Evolutionary conservation across 2,329 filamentous ascomycete species (phyloP).

Genomic region (Metarhizium guizhouense): DNA sequence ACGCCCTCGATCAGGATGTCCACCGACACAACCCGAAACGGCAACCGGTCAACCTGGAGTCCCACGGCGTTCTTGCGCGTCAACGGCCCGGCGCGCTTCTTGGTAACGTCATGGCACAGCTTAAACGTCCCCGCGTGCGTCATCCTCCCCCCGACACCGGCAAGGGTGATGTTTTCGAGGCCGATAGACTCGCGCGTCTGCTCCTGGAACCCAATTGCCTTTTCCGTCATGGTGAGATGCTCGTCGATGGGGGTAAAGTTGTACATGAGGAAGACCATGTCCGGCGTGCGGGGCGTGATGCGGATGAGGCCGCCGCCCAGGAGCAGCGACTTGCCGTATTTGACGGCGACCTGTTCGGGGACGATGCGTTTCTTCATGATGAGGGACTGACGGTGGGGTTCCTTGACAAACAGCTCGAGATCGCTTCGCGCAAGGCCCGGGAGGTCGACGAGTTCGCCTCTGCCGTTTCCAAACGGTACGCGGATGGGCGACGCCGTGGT

Average conservation of each 20-base stretch:
- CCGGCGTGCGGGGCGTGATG: slow-evolving; percentile 61
- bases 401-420: slow-evolving; percentile 61
- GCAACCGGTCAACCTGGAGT: slow-evolving; percentile 58
- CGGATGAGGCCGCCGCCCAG: slow-evolving; percentile 73
- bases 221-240: slow-evolving; percentile 72
- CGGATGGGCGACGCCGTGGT: slow-evolving; percentile 94
- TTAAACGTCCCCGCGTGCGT: slow-evolving; percentile 65
- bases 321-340: slow-evolving; percentile 69
- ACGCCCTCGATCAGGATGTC: slow-evolving; percentile 89
- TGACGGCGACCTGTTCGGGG: slow-evolving; percentile 65
- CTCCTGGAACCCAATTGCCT: slow-evolving; percentile 65
- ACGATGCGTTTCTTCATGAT: slow-evolving; percentile 71
- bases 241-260: slow-evolving; percentile 72
- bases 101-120: slow-evolving; percentile 77
- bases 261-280: slow-evolving; percentile 66
- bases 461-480: slow-evolving; percentile 76
- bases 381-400: slow-evolving; percentile 55
- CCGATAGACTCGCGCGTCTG: slow-evolving; percentile 48
- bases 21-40: slow-evolving; percentile 69
- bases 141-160: slow-evolving; percentile 49
- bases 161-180: slow-evolving; percentile 54
- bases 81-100: slow-evolving; percentile 63
- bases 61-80: slow-evolving; percentile 54
- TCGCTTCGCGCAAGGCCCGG: slow-evolving; percentile 72
- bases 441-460: slow-evolving; percentile 86